phyloP scores from a whole-genome alignment of 371 early-diverging fungal species.

The Mucor saturninus region DNA sequence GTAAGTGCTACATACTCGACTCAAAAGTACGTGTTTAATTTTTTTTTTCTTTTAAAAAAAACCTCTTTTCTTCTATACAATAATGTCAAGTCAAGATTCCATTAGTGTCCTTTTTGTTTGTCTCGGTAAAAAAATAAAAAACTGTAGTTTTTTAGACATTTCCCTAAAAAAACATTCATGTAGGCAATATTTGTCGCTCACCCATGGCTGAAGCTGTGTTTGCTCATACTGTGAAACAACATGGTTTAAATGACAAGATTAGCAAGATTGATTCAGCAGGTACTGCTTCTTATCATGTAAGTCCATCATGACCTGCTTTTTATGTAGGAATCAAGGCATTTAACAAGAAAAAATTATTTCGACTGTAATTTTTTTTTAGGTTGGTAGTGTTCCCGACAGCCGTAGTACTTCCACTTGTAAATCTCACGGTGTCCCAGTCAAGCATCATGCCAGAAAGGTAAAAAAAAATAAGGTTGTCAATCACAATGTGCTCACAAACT shows the following conservation, averaged over 20 bases:
- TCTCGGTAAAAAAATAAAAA: slow-evolving; percentile 53
- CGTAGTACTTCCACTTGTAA: slow-evolving; percentile 75
- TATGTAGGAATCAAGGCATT: too few relatives aligned
- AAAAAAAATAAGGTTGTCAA: too few relatives aligned
- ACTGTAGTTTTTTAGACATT: background rate
- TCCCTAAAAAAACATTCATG: background rate
- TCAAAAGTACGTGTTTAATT: too few relatives aligned
- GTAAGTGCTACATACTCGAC: too few relatives aligned
- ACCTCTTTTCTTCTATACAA: background rate
- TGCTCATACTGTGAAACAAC: slow-evolving; percentile 66
- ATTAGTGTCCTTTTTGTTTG: slow-evolving; percentile 78
- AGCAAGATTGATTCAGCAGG: slow-evolving; percentile 87
- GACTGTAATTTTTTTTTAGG: slow-evolving; percentile 22
- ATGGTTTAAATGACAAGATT: slow-evolving; percentile 63
- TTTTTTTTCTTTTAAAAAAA: background rate
- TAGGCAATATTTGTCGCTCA: slow-evolving; percentile 88
- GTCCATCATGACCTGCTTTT: slow-evolving; percentile 14
- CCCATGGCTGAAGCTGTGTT: slow-evolving; percentile 96
- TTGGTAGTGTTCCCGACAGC: slow-evolving; percentile 76
- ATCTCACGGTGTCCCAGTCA: slow-evolving; percentile 80
- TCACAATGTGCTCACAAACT: too few relatives aligned
- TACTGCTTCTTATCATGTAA: slow-evolving; percentile 82
- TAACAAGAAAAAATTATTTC: background rate
- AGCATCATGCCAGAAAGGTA: slow-evolving; percentile 78
- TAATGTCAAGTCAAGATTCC: background rate